Conservation (phyloP, 345 rosid species). For the Eucalyptus marginata region DNA sequence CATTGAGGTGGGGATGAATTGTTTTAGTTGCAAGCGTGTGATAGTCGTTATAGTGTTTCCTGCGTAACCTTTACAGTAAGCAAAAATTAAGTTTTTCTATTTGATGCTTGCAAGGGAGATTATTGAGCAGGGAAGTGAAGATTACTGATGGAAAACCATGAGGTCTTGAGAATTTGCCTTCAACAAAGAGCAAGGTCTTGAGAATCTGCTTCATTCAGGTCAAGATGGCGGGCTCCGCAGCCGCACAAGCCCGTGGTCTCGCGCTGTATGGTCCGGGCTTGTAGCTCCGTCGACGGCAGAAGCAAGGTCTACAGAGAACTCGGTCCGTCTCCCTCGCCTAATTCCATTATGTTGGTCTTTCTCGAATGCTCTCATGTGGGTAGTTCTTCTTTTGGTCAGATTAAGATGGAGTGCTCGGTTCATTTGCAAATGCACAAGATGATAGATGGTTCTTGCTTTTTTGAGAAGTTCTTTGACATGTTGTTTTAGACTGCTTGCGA, state of each 20-base stretch:
- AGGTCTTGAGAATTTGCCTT: too few species aligned
- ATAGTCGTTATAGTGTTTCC: too few species aligned
- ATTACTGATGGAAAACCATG: too few species aligned
- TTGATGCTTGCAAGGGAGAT: too few species aligned
- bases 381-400: not conserved
- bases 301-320: constrained; percentile 42
- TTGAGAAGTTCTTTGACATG: not conserved
- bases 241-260: not conserved
- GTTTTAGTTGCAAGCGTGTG: too few species aligned
- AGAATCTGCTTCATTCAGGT: not conserved
- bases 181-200: too few species aligned
- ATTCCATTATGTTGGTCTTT: not conserved
- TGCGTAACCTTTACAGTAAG: too few species aligned
- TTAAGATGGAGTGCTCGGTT: not conserved
- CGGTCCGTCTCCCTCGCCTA: constrained; percentile 17
- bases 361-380: not conserved
- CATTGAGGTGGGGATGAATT: too few species aligned
- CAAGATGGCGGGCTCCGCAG: not conserved
- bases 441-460: not conserved
- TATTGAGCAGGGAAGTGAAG: too few species aligned
- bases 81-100: too few species aligned
- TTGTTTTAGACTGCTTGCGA: not conserved
- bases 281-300: constrained; percentile 31
- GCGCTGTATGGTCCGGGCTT: constrained; percentile 15
- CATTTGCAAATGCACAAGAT: not conserved